phyloP scores from a whole-genome alignment of 108 stramenopile species.

The Discostella pseudostelligera region DNA sequence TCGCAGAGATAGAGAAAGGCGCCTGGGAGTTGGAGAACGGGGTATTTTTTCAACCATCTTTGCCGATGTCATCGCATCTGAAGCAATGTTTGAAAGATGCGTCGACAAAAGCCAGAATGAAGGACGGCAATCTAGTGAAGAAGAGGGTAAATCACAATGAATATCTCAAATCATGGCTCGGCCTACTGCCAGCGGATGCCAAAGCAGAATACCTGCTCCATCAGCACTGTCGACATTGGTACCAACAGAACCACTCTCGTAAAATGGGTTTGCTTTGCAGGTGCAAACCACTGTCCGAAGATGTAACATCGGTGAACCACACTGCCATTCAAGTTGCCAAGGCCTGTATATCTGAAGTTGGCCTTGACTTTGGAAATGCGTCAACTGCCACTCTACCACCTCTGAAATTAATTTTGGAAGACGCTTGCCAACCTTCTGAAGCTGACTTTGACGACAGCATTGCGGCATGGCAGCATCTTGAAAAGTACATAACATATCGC shows the following conservation, averaged over 20 bases:
- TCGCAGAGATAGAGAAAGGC: conserved; percentile 59
- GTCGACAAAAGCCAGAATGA: conserved; percentile 20
- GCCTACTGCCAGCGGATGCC: conserved; percentile 37
- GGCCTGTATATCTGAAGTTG: conserved; percentile 25
- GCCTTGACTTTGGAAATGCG: conserved; percentile 41
- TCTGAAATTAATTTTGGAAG: conserved; percentile 69
- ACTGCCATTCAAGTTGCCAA: conserved; percentile 59
- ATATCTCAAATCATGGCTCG: conserved; percentile 11
- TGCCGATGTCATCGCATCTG: conserved; percentile 53
- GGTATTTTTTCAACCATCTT: conserved; percentile 54
- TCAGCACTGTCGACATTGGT: conserved; percentile 62
- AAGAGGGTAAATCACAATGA: conserved; percentile 4
- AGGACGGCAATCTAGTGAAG: conserved; percentile 1
- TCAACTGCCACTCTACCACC: conserved; percentile 60
- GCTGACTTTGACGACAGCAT: conserved; percentile 12
- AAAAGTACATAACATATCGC: no score
- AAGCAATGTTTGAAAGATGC: conserved; percentile 42
- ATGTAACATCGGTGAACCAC: conserved; percentile 56
- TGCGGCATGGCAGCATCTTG: conserved; percentile 18
- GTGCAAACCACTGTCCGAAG: conserved; percentile 71
- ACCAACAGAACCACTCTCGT: conserved; percentile 51
- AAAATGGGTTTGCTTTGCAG: conserved; percentile 61
- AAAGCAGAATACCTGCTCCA: conserved; percentile 70
- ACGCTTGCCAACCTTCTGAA: conserved; percentile 46
- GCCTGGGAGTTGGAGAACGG: conserved; percentile 58